These are phyloP conservation scores for Mallotus japonicus DNA, from an alignment of 441 rosid species.

Conservation along the genomic window DNA sequence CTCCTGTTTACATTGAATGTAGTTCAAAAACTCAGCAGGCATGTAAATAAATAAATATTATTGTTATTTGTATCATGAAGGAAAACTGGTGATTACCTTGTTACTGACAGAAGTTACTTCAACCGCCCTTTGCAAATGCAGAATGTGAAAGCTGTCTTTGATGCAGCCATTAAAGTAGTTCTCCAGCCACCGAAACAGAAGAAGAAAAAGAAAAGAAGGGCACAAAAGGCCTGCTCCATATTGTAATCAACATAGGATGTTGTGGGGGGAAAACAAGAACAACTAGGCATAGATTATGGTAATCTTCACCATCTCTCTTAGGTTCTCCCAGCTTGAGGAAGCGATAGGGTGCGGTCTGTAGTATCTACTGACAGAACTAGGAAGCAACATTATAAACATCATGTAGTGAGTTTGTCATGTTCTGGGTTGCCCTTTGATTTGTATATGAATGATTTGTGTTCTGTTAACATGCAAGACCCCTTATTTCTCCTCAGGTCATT, in stretches of 20 bases:
- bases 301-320: conserved; percentile 24
- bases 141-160: conserved; percentile 95
- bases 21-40: conserved; percentile 98
- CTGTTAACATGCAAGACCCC: conserved; percentile 12
- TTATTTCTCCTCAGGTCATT: conserved; percentile 24
- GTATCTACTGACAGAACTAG: conserved; percentile 43
- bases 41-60: not conserved
- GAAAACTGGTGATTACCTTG: not conserved
- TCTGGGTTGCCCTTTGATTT: conserved; percentile 22
- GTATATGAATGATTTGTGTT: conserved; percentile 30
- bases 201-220: conserved; percentile 82
- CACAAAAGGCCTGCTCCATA: conserved; percentile 72
- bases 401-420: conserved; percentile 10
- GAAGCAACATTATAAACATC: conserved; percentile 28
- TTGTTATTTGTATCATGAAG: conserved; percentile 3
- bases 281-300: conserved; percentile 23
- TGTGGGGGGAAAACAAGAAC: conserved; percentile 18
- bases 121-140: conserved; percentile 32
- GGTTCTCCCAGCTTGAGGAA: conserved; percentile 26
- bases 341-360: conserved; percentile 31
- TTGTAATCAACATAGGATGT: conserved; percentile 39
- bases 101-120: conserved; percentile 13
- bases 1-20: conserved; percentile 80
- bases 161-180: conserved; percentile 90
- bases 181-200: conserved; percentile 92